A percentile compares a stretch with the other conserved stretches of the same genome.
phyloP scores from a whole-genome alignment of 257 asterid species.

The Asclepias syriaca region DNA sequence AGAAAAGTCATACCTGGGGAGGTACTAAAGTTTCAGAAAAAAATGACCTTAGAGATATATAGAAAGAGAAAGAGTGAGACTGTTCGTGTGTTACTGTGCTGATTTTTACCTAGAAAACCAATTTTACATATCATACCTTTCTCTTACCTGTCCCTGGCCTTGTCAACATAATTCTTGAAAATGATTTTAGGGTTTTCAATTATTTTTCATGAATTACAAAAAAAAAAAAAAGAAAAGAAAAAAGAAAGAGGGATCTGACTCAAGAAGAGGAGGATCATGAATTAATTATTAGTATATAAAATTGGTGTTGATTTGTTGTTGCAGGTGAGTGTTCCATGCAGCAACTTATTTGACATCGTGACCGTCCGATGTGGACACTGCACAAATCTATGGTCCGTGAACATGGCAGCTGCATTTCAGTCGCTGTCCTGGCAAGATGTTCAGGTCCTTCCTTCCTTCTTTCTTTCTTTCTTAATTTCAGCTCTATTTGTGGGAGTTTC shows the following conservation, averaged over 20 bases:
- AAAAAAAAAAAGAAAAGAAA: no score
- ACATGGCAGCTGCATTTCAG: slow-evolving; percentile 88
- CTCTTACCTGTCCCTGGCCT: background rate
- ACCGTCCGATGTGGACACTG: slow-evolving; percentile 96
- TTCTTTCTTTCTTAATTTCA: slow-evolving; percentile 10
- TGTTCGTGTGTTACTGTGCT: slow-evolving; percentile 1
- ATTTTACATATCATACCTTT: slow-evolving; percentile 2
- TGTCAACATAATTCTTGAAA: no score
- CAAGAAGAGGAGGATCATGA: background rate
- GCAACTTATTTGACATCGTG: slow-evolving; percentile 67
- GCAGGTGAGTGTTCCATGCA: slow-evolving; percentile 96
- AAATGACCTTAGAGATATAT: slow-evolving; percentile 11
- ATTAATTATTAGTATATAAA: background rate
- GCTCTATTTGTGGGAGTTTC: slow-evolving; percentile 58
- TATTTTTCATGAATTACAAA: no score
- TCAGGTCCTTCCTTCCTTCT: slow-evolving; percentile 34
- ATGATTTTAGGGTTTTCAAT: background rate
- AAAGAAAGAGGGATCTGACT: background rate
- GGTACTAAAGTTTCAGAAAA: slow-evolving; percentile 19
- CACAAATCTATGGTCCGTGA: slow-evolving; percentile 73
- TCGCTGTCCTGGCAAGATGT: slow-evolving; percentile 41
- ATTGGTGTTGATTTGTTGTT: slow-evolving; percentile 1
- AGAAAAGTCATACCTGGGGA: slow-evolving; percentile 33
- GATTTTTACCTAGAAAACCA: slow-evolving; percentile 3
- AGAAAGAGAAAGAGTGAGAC: slow-evolving; percentile 14